phyloP scores from a whole-genome alignment of 2,329 filamentous ascomycete genomes.

The Colletotrichum acutatum region DNA sequence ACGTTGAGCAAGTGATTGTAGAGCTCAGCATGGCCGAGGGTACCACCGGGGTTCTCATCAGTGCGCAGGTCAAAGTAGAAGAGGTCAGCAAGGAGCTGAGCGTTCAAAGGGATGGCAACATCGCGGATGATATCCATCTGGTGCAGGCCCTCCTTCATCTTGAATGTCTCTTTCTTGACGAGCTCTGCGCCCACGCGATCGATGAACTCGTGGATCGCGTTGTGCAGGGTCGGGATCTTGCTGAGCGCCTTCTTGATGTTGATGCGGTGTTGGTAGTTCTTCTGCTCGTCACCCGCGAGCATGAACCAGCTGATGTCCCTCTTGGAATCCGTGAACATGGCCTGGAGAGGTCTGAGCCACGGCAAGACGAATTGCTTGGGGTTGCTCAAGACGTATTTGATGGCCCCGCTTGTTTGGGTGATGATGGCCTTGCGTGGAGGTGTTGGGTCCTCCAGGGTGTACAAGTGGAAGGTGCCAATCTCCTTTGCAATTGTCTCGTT shows the following conservation, averaged over 20 bases:
- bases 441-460: conserved; percentile 47
- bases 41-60: conserved; percentile 62
- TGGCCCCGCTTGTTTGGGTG: conserved; percentile 39
- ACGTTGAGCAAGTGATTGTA: conserved; percentile 56
- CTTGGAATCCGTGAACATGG: conserved; percentile 46
- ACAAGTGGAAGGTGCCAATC: conserved; percentile 49
- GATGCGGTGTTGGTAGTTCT: conserved; percentile 43
- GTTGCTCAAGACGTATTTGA: conserved; percentile 47
- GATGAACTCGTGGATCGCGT: conserved; percentile 46
- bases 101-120: conserved; percentile 68
- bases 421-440: conserved; percentile 45
- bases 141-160: conserved; percentile 47
- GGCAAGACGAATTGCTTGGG: conserved; percentile 46
- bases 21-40: conserved; percentile 51
- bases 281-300: conserved; percentile 47
- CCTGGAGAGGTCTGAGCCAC: conserved; percentile 43
- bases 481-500: conserved; percentile 52
- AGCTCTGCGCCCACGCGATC: conserved; percentile 49
- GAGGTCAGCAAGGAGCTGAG: conserved; percentile 64
- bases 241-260: conserved; percentile 45
- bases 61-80: conserved; percentile 70
- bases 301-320: conserved; percentile 52
- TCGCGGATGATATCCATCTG: conserved; percentile 59
- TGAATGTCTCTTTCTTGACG: conserved; percentile 52
- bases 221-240: conserved; percentile 47